These are phyloP conservation scores for Codiaeum variegatum DNA, from an alignment of 441 rosid species.

Conservation along the genomic window DNA sequence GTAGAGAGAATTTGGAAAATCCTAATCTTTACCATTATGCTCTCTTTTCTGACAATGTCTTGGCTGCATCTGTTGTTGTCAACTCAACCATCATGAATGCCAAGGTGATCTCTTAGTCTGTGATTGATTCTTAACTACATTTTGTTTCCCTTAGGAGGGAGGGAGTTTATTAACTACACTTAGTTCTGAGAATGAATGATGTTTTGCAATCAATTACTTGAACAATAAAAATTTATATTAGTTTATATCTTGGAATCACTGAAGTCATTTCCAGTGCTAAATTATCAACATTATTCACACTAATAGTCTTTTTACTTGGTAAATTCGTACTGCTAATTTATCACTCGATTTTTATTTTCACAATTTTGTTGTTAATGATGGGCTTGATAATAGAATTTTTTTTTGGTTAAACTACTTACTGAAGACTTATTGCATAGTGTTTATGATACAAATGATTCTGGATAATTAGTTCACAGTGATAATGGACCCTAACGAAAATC, in stretches of 20 bases:
- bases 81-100: constrained; percentile 90
- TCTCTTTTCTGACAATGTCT: constrained; percentile 91
- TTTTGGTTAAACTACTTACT: not conserved
- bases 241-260: not conserved
- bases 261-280: not conserved
- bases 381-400: not conserved
- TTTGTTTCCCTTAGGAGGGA: not conserved
- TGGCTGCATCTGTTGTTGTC: constrained; percentile 98
- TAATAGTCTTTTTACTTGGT: too few species aligned
- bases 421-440: not conserved
- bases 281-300: not conserved
- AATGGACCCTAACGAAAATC: not conserved
- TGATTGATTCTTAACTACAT: not conserved
- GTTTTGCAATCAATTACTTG: not conserved
- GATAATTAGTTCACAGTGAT: not conserved
- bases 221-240: too few species aligned
- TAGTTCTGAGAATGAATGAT: not conserved
- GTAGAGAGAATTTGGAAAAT: constrained; percentile 75
- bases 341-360: too few species aligned
- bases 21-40: constrained; percentile 88
- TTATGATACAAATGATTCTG: not conserved
- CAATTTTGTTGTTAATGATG: not conserved
- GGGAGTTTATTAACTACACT: not conserved
- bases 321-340: not conserved
- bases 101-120: constrained; percentile 47